phyloP scores from a whole-genome alignment of 192 early-diverging fungal species.

The Geranomyces variabilis region DNA sequence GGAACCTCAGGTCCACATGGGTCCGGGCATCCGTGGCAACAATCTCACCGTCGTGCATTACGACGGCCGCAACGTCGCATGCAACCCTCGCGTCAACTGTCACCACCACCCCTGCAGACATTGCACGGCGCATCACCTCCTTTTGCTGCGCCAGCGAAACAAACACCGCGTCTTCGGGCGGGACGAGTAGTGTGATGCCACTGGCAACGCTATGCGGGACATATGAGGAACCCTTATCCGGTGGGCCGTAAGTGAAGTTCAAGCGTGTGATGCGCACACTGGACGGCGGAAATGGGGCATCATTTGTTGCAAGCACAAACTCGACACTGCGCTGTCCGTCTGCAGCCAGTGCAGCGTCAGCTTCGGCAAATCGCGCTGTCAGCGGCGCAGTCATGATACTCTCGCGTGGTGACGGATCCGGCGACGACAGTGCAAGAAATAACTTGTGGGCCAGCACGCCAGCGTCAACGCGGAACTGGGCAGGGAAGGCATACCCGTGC shows the following conservation, averaged over 20 bases:
- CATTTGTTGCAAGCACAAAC: too few relatives aligned
- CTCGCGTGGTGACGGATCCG: not conserved
- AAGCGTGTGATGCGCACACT: constrained; percentile 22
- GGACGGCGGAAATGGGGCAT: too few relatives aligned
- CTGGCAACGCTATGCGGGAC: constrained; percentile 42
- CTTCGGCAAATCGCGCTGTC: too few relatives aligned
- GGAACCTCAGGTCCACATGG: constrained; percentile 39
- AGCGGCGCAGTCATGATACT: too few relatives aligned
- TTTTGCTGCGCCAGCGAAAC: constrained; percentile 36
- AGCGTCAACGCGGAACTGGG: constrained; percentile 32
- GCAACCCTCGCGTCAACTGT: constrained; percentile 33
- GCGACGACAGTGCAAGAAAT: constrained; percentile 21
- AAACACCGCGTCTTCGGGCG: constrained; percentile 26
- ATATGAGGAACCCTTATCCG: constrained; percentile 39
- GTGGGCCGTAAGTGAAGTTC: constrained; percentile 52
- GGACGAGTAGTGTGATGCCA: constrained; percentile 39
- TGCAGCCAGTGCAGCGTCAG: too few relatives aligned
- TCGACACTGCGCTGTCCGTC: too few relatives aligned
- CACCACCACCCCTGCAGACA: constrained; percentile 42
- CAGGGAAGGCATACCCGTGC: constrained; percentile 35
- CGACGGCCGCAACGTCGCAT: constrained; percentile 30
- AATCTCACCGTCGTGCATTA: constrained; percentile 33
- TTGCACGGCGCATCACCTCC: constrained; percentile 41
- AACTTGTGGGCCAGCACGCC: not conserved
- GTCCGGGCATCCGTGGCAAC: constrained; percentile 37